Evolutionary conservation across 2,329 filamentous ascomycete species (phyloP), one percentile per base, ranked within the genome.

Genomic region (Hirsutella thompsonii): DNA sequence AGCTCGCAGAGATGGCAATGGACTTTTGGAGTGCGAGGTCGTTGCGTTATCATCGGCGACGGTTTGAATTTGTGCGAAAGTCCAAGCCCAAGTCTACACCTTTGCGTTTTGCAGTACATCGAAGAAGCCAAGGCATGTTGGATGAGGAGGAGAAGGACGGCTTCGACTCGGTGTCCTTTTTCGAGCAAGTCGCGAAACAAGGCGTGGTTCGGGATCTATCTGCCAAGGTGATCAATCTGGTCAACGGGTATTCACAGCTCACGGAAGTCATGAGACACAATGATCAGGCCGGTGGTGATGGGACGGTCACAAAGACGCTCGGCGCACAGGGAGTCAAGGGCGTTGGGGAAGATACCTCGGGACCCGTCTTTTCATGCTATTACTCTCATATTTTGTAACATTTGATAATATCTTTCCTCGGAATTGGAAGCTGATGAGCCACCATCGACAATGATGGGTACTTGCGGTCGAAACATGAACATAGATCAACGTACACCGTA

Each of bases 11-110:
- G 44, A 64, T 66, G 61, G 52, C 56, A 30, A 58, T 60, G 37
- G 63, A 66, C 50, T 66, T 65, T 47, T 66, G 61, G 62, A 58
- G 57, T 20, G 46, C 59, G 1, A 52, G 62, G 5, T 52, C 59
- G 4, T 39, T 47, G 11, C 52, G 61, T 13, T 66, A 65, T 40
- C 62, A 66, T 47, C 47, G 47, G 2, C 58, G 62, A 13, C 56
- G 63, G 8, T 52, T 52, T 26, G 57, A 58, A 44, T 66, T 66
- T 45, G 61, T 66, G 2, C 54, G 62, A 37, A 66, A 66, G 46
- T 49, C 56, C 44, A 63, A 58, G 45, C 42, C 59, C 1, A 39
- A 44, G 1, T 53, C 54, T 20, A 66, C 63, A 8, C 63, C 62
- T 5, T 47, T 64, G 14, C 54, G 61, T 6, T 66, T 66, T 39